phyloP scores from a whole-genome alignment of 2,329 filamentous ascomycete species.

The Colletotrichum sp. region DNA sequence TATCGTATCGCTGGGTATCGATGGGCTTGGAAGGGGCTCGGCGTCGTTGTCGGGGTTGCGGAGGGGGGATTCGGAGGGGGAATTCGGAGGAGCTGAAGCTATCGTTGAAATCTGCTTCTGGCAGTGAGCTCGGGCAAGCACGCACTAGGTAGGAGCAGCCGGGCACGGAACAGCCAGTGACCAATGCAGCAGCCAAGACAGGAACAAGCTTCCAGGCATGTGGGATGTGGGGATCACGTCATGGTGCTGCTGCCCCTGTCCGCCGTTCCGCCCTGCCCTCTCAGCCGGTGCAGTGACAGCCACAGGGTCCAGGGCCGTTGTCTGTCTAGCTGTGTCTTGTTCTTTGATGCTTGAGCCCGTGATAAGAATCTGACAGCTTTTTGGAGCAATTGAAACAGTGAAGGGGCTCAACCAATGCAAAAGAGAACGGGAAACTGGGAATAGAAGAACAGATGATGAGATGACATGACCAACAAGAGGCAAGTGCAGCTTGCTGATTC shows the following conservation, averaged over 20 bases:
- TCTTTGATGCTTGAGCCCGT: not conserved
- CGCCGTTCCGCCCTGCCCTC: not conserved
- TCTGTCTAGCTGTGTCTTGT: not conserved
- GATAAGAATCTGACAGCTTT: not conserved
- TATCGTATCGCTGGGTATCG: not conserved
- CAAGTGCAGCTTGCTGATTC: not conserved
- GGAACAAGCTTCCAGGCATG: conserved; percentile 21
- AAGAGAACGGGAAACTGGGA: not conserved
- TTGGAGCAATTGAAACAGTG: not conserved
- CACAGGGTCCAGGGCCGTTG: not conserved
- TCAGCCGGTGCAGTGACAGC: not conserved
- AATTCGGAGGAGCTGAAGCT: conserved; percentile 8
- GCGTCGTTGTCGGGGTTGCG: not conserved
- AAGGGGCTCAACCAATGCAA: not conserved
- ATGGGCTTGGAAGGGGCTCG: not conserved
- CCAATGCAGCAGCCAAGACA: conserved; percentile 14
- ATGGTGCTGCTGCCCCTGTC: conserved; percentile 18
- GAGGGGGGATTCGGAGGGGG: not conserved
- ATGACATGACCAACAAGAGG: not conserved
- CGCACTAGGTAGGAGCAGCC: not conserved
- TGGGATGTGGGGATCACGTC: conserved; percentile 19
- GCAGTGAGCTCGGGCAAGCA: conserved; percentile 6
- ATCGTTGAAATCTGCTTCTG: conserved; percentile 13
- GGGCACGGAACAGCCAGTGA: not conserved
- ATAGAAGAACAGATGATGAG: not conserved